Percentiles rank a stretch among this genome's conserved stretches.
These are phyloP conservation scores for Gastrolobium bilobum DNA, from an alignment of 306 rosid species.

Conservation along the genomic window DNA sequence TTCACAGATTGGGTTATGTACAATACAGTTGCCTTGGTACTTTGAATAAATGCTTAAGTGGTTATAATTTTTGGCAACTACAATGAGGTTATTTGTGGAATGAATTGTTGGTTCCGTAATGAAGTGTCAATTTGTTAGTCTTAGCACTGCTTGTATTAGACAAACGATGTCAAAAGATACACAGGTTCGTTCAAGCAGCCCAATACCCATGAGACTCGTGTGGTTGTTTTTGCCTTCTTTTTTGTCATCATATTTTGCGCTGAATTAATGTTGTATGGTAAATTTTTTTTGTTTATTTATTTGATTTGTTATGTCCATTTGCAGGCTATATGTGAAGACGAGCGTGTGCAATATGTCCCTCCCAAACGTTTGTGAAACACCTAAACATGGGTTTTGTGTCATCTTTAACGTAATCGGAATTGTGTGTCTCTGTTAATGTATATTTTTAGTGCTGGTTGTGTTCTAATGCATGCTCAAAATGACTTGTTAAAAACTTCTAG, in stretches of 20 bases:
- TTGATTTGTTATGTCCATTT: conserved; percentile 32
- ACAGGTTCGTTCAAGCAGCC: not conserved
- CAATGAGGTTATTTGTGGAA: not conserved
- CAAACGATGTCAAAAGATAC: not conserved
- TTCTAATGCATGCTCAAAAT: conserved; percentile 17
- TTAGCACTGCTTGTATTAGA: conserved; percentile 10
- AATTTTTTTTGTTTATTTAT: conserved; percentile 16
- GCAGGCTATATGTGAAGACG: conserved; percentile 82
- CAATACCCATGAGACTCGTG: not conserved
- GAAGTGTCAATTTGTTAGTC: not conserved
- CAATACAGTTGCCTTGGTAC: not conserved
- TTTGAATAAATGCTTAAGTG: not conserved
- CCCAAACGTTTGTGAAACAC: conserved; percentile 67
- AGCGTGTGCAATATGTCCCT: conserved; percentile 79
- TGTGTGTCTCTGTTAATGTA: conserved; percentile 14
- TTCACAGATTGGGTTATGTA: conserved; percentile 1
- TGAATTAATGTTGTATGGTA: not conserved
- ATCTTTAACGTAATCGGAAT: not conserved
- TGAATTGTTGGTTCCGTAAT: not conserved
- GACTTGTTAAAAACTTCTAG: not conserved
- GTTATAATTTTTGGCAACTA: conserved; percentile 20
- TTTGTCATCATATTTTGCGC: not conserved
- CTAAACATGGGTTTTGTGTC: conserved; percentile 27
- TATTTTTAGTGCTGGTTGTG: conserved; percentile 34
- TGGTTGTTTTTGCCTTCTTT: not conserved